Base-by-base conservation (phyloP, 495 filamentous ascomycete genomes). In the Penicillium cosmopolitanum region DNA sequence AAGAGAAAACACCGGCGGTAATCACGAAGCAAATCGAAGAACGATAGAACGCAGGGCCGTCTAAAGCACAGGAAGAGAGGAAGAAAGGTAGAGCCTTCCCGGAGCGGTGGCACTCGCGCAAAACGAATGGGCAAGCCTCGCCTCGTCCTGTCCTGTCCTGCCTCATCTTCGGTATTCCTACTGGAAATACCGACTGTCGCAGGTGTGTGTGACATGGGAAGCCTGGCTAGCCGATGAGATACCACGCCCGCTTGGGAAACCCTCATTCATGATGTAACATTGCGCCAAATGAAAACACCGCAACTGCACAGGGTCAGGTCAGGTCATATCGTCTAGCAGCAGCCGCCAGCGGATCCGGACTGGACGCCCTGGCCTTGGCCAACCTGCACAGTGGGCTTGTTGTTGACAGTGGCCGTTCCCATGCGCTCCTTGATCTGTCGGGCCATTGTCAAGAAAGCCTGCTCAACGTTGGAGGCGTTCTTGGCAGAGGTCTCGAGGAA, bases 401-500 rank as follows among this genome's bases (percentile, higher is more conserved):
- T 96, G 83, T 98, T 96, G 77, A 93, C 92, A 58, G 92, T 93
- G 23, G 93, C 91, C 58, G 92, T 97, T 68, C 95, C 95, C 95
- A 98, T 98, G 64, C 96, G 88, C 81, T 99, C 96, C 85, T 99
- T 99, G 80, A 99, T 98, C 74, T 98, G 94, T 76, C 95, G 89
- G 55, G 95, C 95, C 95, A 99, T 99, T 69, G 95, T 98, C 79
- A 99, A 81, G 88, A 99, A 99, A 68, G 95, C 93, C 81, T 99
- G 95, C 78, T 99, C 95, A 69, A 99, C 95, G 73, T 99, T 99
- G 70, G 90, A 96, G 44, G 96, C 95, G 81, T 95, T 98, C 88
- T 99, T 99, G 59, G 95, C 95, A 10, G 95, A 99, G 8, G 95
- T 99, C 83, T 99, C 95, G 71, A 99, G 88, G 87, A 99, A 99